These are phyloP conservation scores for Davidsoniella virescens DNA, from an alignment of 2,329 filamentous ascomycete species.

Conservation along the genomic window DNA sequence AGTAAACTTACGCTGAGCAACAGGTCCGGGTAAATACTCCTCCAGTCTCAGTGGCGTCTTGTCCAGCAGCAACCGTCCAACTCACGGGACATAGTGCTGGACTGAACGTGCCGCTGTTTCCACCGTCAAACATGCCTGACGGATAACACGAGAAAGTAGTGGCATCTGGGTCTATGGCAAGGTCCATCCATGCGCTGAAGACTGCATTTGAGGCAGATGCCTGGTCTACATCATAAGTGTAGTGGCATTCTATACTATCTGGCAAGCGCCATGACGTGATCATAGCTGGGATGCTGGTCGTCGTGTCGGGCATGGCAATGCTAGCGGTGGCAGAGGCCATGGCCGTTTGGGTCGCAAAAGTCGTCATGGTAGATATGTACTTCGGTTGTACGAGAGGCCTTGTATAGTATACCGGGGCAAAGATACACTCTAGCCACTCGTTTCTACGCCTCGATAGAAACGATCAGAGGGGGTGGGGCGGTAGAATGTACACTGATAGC, in stretches of 20 bases:
- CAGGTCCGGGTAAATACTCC: constrained; percentile 26
- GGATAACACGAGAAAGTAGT: constrained; percentile 26
- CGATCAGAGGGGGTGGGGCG: not conserved
- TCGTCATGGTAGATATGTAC: not conserved
- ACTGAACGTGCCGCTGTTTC: constrained; percentile 24
- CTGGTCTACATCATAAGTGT: constrained; percentile 22
- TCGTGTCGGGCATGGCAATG: not conserved
- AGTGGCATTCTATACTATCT: constrained; percentile 20
- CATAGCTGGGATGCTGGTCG: constrained; percentile 20
- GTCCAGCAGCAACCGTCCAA: constrained; percentile 23
- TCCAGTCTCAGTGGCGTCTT: constrained; percentile 16
- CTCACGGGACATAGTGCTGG: constrained; percentile 25
- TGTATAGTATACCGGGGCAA: not conserved
- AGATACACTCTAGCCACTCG: not conserved
- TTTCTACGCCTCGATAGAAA: not conserved
- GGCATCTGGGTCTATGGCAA: constrained; percentile 22
- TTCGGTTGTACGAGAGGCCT: not conserved
- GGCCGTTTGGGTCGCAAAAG: not conserved
- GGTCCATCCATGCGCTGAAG: constrained; percentile 22
- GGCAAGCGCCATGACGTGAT: constrained; percentile 24
- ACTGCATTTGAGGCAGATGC: not conserved
- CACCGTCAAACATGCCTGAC: constrained; percentile 24
- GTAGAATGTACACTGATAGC: not conserved
- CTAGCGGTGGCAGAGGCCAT: not conserved
- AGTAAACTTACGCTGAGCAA: constrained; percentile 24